phyloP scores from a whole-genome alignment of 2,329 filamentous ascomycete species.

The Dactylellina parvicollis region DNA sequence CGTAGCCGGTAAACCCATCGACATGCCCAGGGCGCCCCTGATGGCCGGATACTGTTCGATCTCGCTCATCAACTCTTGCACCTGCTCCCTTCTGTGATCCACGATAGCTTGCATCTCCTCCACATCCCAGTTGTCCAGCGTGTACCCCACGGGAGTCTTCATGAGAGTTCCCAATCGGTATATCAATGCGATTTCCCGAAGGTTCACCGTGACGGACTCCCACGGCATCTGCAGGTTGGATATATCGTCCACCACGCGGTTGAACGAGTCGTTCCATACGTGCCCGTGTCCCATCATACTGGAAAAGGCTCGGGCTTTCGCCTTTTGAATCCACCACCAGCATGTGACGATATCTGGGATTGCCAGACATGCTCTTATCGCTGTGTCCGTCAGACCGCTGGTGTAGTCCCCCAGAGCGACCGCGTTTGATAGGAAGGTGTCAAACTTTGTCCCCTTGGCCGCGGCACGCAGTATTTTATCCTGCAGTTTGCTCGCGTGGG shows the following conservation, averaged over 20 bases:
- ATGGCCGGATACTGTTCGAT: conserved; percentile 25
- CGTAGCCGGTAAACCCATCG: conserved; percentile 37
- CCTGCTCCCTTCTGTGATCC: neutral
- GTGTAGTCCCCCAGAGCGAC: conserved; percentile 2
- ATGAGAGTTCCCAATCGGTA: conserved; percentile 35
- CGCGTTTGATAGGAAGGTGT: conserved; percentile 34
- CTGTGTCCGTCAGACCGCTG: conserved; percentile 2
- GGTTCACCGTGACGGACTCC: conserved; percentile 25
- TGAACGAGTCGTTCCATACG: conserved; percentile 36
- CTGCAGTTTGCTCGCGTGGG: conserved; percentile 17
- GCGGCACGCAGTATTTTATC: conserved; percentile 39
- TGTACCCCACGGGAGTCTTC: conserved; percentile 37
- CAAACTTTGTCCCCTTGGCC: conserved; percentile 30
- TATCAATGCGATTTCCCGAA: conserved; percentile 21
- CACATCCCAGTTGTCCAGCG: conserved; percentile 41
- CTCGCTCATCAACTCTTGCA: conserved; percentile 17
- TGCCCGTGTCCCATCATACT: conserved; percentile 34
- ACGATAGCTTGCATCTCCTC: conserved; percentile 29
- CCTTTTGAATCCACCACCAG: conserved; percentile 46
- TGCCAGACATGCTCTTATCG: conserved; percentile 35
- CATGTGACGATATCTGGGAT: conserved; percentile 28
- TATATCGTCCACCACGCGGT: conserved; percentile 30
- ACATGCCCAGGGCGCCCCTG: conserved; percentile 32
- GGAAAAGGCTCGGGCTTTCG: conserved; percentile 47
- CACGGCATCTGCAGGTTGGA: conserved; percentile 38